Evolutionary conservation across 1,139 yeast genomes (phyloP).

Genomic region (Candida smagusa): DNA sequence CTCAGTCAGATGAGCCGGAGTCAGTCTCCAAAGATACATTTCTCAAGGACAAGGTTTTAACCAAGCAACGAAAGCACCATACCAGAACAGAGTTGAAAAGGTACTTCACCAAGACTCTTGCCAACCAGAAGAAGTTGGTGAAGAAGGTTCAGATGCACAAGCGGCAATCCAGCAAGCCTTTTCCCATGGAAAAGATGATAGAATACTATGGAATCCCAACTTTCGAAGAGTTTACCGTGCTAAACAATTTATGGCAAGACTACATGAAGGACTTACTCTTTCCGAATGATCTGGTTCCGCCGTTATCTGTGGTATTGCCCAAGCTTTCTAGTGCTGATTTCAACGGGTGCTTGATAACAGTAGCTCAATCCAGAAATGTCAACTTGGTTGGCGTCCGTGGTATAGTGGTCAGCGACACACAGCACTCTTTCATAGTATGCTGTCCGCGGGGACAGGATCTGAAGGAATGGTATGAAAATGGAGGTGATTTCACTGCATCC

Average conservation of each 20-base stretch:
- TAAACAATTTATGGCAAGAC: conserved; percentile 59
- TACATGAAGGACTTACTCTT: conserved; percentile 59
- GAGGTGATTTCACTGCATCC: conserved; percentile 21
- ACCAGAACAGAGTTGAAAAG: conserved; percentile 46
- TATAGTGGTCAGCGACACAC: conserved; percentile 84
- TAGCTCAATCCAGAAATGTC: conserved; percentile 55
- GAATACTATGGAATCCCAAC: conserved; percentile 42
- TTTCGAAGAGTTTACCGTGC: conserved; percentile 49
- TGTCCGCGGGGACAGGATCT: conserved; percentile 43
- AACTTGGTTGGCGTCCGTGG: conserved; percentile 67
- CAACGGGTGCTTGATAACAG: conserved; percentile 70
- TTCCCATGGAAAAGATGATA: conserved; percentile 27
- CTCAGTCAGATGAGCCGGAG: conserved; percentile 6
- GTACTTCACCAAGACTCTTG: conserved; percentile 37
- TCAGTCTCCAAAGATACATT: conserved; percentile 17
- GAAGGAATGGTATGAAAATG: conserved; percentile 26
- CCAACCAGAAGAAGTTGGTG: conserved; percentile 36
- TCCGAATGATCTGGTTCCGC: conserved; percentile 22
- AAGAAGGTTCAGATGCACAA: conserved; percentile 30
- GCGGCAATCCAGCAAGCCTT: conserved; percentile 15
- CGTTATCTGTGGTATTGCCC: conserved; percentile 37
- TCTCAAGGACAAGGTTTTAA: conserved; percentile 8
- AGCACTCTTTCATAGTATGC: conserved; percentile 67
- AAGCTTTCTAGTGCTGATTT: conserved; percentile 79
- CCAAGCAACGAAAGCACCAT: conserved; percentile 18